Conservation (phyloP, 2,329 filamentous ascomycete genomes). For the Colletotrichum sp. region DNA sequence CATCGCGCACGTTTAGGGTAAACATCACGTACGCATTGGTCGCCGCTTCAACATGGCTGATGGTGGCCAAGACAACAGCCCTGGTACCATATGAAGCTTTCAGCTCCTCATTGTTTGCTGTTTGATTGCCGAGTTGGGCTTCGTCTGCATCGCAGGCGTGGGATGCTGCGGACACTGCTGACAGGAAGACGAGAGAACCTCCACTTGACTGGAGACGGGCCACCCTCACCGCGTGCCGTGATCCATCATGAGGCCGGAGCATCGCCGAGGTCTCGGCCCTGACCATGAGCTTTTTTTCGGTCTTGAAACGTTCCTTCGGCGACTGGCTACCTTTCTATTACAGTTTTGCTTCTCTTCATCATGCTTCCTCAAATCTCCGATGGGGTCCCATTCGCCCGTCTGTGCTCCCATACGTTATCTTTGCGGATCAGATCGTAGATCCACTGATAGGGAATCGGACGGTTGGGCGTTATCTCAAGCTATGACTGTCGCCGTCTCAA, state of each 20-base stretch:
- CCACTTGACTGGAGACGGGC: conserved; percentile 12
- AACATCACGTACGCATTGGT: neutral
- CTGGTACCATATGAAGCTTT: neutral
- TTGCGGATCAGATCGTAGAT: conserved; percentile 20
- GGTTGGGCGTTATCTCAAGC: conserved; percentile 10
- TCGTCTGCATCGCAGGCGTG: neutral
- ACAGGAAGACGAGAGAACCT: neutral
- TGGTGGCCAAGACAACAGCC: neutral
- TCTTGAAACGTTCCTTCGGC: neutral
- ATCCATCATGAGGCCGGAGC: conserved; percentile 17
- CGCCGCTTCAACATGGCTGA: neutral
- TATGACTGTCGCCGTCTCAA: neutral
- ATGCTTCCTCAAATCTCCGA: conserved; percentile 2
- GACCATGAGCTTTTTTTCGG: conserved; percentile 3
- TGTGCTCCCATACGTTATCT: conserved; percentile 14
- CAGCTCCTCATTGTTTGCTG: neutral
- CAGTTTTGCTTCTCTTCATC: conserved; percentile 3
- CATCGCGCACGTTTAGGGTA: conserved; percentile 1
- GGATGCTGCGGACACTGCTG: neutral
- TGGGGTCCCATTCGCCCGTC: neutral
- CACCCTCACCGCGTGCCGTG: conserved; percentile 1
- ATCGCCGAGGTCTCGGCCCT: conserved; percentile 3
- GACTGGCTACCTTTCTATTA: neutral
- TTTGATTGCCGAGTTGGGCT: neutral
- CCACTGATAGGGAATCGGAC: conserved; percentile 17